Base-by-base conservation (phyloP, 2,329 filamentous ascomycete genomes). In the Canariomyces notabilis region DNA sequence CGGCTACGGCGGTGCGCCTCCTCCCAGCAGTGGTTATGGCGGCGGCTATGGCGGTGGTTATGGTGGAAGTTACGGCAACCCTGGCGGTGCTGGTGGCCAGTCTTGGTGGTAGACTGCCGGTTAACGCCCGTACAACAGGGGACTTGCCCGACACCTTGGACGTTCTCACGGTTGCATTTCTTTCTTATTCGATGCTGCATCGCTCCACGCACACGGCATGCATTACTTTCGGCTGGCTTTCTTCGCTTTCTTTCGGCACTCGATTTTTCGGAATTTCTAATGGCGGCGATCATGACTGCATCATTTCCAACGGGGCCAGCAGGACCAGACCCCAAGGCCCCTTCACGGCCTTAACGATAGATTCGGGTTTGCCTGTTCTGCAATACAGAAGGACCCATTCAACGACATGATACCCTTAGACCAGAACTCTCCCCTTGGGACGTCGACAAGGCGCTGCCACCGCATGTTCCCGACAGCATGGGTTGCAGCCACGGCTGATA, bases 41-140 rank as follows among this genome's bases (percentile, higher is more conserved):
- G 69, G 73, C 37, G 69, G 69, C 45, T 63, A 71, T 61, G 72
- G 72, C 51, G 74, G 73, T 39, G 63, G 65, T 44, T 67, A 69
- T 42, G 69, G 74, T 44, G 78, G 79, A 51, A 68, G 79, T 67
- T 87, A 87, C 68, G 83, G 84, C 66, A 84, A 86, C 70, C 83
- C 83, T 58, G 75, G 77, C 56, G 77, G 77, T 55, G 73, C 73
- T 37, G 79, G 79, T 50, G 78, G 79, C 61, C 80, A 81, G 64
- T 82, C 75, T 52, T 87, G 85, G 84, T 88, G 76, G 77, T 80
- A 78, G 72, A 56, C 53, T 50, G 46, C 47, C 33, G 21, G 6
- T 21, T 33, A n/a, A n/a, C 16, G 33, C 11, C 31, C 32, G 21
- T 6, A 26, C 18, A 39, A 21, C 31, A n/a, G 37, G 34, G 20